A percentile compares a stretch with the other conserved stretches of the same genome.
phyloP scores from a whole-genome alignment of 2,329 filamentous ascomycete genomes.

The Microdochium paspali region DNA sequence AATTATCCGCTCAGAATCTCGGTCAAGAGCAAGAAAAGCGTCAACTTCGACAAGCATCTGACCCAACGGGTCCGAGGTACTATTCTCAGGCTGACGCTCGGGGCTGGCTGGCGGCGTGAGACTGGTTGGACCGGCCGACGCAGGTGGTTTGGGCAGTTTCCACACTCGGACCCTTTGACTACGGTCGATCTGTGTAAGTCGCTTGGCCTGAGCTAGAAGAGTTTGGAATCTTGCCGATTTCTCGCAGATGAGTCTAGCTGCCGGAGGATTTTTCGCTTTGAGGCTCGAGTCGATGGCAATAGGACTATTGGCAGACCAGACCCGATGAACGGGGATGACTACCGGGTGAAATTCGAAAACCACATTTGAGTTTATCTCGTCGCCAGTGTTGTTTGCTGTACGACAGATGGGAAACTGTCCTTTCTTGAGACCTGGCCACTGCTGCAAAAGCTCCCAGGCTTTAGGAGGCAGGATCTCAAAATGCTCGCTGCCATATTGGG shows the following conservation, averaged over 20 bases:
- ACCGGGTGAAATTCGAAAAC: slow-evolving; percentile 79
- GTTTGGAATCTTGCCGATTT: slow-evolving; percentile 58
- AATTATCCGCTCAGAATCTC: slow-evolving; percentile 54
- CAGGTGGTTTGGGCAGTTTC: slow-evolving; percentile 45
- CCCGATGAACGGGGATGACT: slow-evolving; percentile 73
- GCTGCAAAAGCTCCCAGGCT: slow-evolving; percentile 72
- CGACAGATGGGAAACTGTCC: slow-evolving; percentile 65
- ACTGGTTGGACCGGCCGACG: slow-evolving; percentile 22
- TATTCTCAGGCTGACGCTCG: slow-evolving; percentile 1
- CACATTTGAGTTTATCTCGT: slow-evolving; percentile 51
- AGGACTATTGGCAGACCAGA: slow-evolving; percentile 53
- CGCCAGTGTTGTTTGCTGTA: slow-evolving; percentile 65
- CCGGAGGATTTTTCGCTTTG: slow-evolving; percentile 50
- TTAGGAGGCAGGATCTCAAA: slow-evolving; percentile 69
- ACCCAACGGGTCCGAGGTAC: slow-evolving; percentile 22
- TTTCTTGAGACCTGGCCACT: slow-evolving; percentile 71
- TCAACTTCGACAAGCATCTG: slow-evolving; percentile 50
- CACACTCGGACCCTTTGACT: slow-evolving; percentile 70
- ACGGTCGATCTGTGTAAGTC: slow-evolving; percentile 54
- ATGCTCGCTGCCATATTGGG: slow-evolving; percentile 57
- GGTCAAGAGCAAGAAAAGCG: slow-evolving; percentile 52
- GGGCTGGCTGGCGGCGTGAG: slow-evolving; percentile 22
- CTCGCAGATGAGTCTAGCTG: slow-evolving; percentile 62
- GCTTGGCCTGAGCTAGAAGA: slow-evolving; percentile 71
- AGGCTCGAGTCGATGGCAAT: slow-evolving; percentile 47